Evolutionary conservation across 106 monocot genomes (phyloP).

Genomic region (Dendrobium huoshanense): DNA sequence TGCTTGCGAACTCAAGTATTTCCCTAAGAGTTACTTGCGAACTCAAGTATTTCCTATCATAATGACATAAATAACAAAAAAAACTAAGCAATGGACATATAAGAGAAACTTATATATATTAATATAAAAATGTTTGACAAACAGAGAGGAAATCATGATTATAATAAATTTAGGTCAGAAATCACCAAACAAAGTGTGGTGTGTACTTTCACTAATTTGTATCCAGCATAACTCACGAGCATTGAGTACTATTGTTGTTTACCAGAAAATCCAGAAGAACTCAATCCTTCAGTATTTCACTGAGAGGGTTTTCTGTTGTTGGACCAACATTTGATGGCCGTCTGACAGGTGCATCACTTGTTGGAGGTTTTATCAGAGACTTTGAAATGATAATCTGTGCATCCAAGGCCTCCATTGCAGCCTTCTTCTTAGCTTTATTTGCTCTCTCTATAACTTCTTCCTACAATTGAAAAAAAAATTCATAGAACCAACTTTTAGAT

Average conservation of each 20-base stretch:
- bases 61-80: too few species aligned
- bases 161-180: too few species aligned
- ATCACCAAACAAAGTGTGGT: background rate
- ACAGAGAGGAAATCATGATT: too few species aligned
- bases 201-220: background rate
- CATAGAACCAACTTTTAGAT: background rate
- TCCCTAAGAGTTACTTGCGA: too few species aligned
- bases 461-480: conserved; percentile 18
- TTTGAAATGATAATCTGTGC: conserved; percentile 18
- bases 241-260: background rate
- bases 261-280: background rate
- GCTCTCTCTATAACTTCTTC: conserved; percentile 69
- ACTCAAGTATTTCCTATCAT: too few species aligned
- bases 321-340: conserved; percentile 11
- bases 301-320: conserved; percentile 3
- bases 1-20: too few species aligned
- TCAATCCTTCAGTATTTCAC: conserved; percentile 13
- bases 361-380: conserved; percentile 10
- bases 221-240: background rate
- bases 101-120: too few species aligned
- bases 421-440: conserved; percentile 57
- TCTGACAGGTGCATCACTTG: background rate
- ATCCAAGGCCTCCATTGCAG: conserved; percentile 52
- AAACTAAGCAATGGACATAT: too few species aligned
- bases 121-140: too few species aligned